Percentiles rank a stretch among this genome's conserved stretches.
Evolutionary conservation across 768 basidiomycete genomes (phyloP).

Genomic region (Trametes villosa): DNA sequence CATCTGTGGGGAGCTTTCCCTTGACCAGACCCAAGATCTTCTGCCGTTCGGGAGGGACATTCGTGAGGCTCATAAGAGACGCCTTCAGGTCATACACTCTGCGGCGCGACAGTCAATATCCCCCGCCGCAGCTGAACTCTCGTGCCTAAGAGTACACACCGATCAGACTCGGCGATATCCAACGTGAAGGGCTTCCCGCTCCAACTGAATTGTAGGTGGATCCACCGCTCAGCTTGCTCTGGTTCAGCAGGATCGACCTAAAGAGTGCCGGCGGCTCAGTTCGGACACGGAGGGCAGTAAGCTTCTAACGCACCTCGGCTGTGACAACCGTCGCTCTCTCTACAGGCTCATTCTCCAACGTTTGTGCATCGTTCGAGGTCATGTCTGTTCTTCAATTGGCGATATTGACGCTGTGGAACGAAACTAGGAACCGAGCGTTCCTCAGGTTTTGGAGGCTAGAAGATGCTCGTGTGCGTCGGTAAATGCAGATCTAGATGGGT

Average conservation of each 20-base stretch:
- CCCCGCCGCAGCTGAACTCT: too few species aligned
- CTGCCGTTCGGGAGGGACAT: conserved; percentile 82
- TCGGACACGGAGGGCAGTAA: too few species aligned
- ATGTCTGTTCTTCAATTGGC: background rate
- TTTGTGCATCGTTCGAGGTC: background rate
- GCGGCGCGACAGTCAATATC: too few species aligned
- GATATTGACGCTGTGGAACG: too few species aligned
- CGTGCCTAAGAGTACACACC: too few species aligned
- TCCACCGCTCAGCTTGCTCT: conserved; percentile 47
- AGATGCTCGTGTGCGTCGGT: too few species aligned
- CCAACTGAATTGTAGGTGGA: conserved; percentile 72
- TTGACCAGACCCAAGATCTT: conserved; percentile 88
- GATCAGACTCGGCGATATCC: conserved; percentile 76
- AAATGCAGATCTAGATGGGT: too few species aligned
- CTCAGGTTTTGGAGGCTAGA: background rate
- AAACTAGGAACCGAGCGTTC: too few species aligned
- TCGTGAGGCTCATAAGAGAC: conserved; percentile 66
- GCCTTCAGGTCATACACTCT: conserved; percentile 85
- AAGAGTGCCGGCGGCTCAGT: background rate
- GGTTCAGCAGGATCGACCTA: conserved; percentile 1
- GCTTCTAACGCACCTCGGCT: background rate
- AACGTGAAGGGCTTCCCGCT: conserved; percentile 67
- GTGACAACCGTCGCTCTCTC: background rate
- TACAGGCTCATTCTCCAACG: background rate
- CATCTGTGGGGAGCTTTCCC: conserved; percentile 80